Evolutionary conservation across 257 asterid genomes (phyloP).

Genomic region (Nicotiana attenuata): DNA sequence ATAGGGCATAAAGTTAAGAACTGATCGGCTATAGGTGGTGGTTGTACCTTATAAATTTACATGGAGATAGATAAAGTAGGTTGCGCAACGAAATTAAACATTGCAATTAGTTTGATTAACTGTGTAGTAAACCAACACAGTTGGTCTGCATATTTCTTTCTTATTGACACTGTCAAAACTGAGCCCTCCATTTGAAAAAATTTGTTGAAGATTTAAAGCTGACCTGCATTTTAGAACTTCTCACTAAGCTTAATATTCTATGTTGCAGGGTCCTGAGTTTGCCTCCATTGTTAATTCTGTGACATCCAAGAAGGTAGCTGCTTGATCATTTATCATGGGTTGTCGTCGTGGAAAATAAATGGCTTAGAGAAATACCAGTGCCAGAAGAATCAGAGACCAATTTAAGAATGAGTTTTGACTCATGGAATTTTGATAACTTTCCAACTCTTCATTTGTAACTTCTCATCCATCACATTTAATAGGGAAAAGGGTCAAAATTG

Average conservation of each 20-base stretch:
- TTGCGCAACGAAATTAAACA: background rate
- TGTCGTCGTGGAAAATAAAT: constrained; percentile 10
- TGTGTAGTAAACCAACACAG: background rate
- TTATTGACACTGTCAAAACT: background rate
- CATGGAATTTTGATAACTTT: constrained; percentile 14
- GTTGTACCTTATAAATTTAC: background rate
- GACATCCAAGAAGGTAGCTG: constrained; percentile 87
- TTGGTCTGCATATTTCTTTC: background rate
- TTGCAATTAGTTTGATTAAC: background rate
- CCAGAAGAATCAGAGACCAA: background rate
- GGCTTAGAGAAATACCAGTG: constrained; percentile 3
- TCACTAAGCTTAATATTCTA: constrained; percentile 1
- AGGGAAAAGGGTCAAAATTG: too few species aligned
- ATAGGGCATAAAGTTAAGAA: background rate
- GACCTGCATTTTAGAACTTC: background rate
- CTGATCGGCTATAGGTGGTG: background rate
- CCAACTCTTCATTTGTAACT: constrained; percentile 1
- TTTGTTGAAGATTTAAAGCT: background rate
- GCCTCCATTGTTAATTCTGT: constrained; percentile 89
- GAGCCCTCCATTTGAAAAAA: background rate
- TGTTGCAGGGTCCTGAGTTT: constrained; percentile 82
- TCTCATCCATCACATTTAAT: background rate
- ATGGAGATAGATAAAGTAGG: background rate
- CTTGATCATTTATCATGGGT: constrained; percentile 31
- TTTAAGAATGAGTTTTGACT: background rate